These are phyloP conservation scores for Claviceps sp. DNA, from an alignment of 2,329 filamentous ascomycete genomes.

Conservation along the genomic window DNA sequence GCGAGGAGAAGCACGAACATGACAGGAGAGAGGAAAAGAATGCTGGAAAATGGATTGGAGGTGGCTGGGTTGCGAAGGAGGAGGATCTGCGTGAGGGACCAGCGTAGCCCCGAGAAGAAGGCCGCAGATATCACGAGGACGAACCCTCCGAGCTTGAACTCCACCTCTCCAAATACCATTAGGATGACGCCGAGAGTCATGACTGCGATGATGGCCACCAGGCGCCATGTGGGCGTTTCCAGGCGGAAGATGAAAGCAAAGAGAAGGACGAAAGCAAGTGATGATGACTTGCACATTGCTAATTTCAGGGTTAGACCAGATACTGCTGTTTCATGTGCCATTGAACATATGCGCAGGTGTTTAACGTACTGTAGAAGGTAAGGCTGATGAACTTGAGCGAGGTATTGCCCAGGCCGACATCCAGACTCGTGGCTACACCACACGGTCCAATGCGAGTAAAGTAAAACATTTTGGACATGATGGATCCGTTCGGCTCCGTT, in stretches of 20 bases:
- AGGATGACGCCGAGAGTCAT: conserved; percentile 93
- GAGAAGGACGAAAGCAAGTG: conserved; percentile 83
- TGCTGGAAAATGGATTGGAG: conserved; percentile 89
- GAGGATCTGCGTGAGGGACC: conserved; percentile 96
- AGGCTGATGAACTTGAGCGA: conserved; percentile 92
- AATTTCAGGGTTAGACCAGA: conserved; percentile 11
- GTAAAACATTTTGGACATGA: conserved; percentile 86
- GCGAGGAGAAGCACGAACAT: conserved; percentile 79
- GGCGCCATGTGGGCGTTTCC: conserved; percentile 72
- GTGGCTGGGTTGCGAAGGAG: conserved; percentile 88
- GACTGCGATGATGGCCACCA: conserved; percentile 74
- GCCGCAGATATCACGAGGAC: conserved; percentile 83
- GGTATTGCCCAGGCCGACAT: conserved; percentile 92
- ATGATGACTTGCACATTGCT: conserved; percentile 98
- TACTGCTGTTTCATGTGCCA: not conserved
- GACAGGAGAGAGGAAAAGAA: conserved; percentile 93
- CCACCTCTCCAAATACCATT: conserved; percentile 94
- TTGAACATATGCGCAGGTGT: not conserved
- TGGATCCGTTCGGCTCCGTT: conserved; percentile 38
- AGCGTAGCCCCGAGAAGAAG: conserved; percentile 92
- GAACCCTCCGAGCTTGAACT: conserved; percentile 79
- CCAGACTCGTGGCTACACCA: conserved; percentile 80
- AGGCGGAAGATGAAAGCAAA: conserved; percentile 93
- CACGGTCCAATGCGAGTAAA: conserved; percentile 84
- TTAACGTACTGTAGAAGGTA: conserved; percentile 73